A percentile compares a stretch with the other conserved stretches of the same genome.
phyloP scores from a whole-genome alignment of 345 rosid species.

The Streptanthus diversifolius region DNA sequence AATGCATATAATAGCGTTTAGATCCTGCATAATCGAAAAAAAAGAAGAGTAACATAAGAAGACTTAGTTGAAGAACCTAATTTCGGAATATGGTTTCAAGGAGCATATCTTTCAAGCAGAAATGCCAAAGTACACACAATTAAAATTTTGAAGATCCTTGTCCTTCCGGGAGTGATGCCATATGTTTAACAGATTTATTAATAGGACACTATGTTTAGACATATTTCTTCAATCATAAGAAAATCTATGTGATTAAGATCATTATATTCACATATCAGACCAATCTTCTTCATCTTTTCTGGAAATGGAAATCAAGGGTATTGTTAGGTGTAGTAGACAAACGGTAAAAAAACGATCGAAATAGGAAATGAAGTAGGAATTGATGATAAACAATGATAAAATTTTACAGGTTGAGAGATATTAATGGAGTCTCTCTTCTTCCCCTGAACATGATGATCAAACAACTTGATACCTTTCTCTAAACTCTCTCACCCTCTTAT shows the following conservation, averaged over 20 bases:
- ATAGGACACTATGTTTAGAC: not conserved
- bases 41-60: not conserved
- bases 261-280: not conserved
- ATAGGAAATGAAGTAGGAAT: too few species aligned
- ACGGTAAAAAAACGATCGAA: too few species aligned
- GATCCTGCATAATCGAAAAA: conserved; percentile 43
- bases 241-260: not conserved
- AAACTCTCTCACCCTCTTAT: too few species aligned
- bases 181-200: not conserved
- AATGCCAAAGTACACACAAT: not conserved
- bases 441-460: too few species aligned
- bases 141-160: not conserved
- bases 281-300: not conserved
- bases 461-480: too few species aligned
- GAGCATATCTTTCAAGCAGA: not conserved
- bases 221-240: not conserved
- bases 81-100: not conserved
- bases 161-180: not conserved
- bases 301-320: not conserved
- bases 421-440: too few species aligned
- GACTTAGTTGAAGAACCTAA: not conserved
- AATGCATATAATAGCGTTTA: conserved; percentile 60
- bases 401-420: too few species aligned
- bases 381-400: too few species aligned
- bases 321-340: too few species aligned